Evolutionary conservation across 768 basidiomycete genomes (phyloP).

Genomic region (Lenzites betulinus): DNA sequence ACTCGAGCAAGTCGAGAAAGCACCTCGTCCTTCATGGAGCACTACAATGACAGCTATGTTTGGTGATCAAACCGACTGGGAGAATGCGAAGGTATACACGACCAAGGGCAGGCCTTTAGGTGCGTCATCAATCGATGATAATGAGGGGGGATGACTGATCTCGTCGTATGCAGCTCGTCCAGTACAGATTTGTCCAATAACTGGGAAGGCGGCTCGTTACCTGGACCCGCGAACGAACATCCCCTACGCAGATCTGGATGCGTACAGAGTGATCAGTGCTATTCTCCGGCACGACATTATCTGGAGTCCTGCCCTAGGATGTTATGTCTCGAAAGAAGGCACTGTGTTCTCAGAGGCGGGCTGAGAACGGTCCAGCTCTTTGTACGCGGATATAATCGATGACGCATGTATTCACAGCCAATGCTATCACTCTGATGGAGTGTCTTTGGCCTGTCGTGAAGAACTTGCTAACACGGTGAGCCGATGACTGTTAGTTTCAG

Average conservation of each 20-base stretch:
- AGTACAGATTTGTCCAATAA: conserved; percentile 69
- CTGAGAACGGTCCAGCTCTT: no score
- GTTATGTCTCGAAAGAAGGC: conserved; percentile 39
- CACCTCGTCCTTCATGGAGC: conserved; percentile 59
- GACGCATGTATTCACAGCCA: not conserved
- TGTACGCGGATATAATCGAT: not conserved
- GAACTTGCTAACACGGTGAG: no score
- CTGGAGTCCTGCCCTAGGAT: conserved; percentile 54
- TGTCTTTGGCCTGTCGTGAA: no score
- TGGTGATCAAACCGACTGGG: conserved; percentile 84
- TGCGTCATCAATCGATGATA: conserved; percentile 36
- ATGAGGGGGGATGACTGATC: not conserved
- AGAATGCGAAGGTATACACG: conserved; percentile 63
- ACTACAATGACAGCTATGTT: conserved; percentile 84
- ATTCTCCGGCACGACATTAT: conserved; percentile 68
- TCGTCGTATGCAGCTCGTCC: conserved; percentile 55
- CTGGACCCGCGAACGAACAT: conserved; percentile 77
- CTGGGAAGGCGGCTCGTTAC: conserved; percentile 77
- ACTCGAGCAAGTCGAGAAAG: conserved; percentile 45
- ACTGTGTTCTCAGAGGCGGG: conserved; percentile 9
- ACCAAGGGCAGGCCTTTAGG: conserved; percentile 67
- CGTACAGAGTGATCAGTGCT: conserved; percentile 63
- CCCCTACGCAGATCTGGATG: conserved; percentile 72
- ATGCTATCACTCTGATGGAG: not conserved
- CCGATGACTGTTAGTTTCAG: no score